Conservation (phyloP, 148 eudicot species). For the Amaranthus cruentus region DNA sequence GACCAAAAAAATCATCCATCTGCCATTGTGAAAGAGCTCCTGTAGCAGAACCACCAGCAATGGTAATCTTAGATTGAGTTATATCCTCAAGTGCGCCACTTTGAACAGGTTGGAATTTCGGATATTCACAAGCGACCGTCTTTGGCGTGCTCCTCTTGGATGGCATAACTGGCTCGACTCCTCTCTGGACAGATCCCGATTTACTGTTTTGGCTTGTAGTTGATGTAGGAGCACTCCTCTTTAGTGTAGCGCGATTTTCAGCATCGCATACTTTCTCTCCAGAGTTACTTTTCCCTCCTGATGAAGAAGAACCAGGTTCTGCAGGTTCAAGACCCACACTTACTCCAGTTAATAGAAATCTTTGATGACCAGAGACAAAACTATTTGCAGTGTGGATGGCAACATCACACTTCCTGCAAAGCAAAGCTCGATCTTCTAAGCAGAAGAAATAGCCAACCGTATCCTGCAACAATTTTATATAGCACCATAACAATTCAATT, state of each 20-base stretch:
- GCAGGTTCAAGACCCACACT: constrained; percentile 70
- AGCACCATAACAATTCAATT: background rate
- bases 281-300: constrained; percentile 44
- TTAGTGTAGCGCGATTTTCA: constrained; percentile 34
- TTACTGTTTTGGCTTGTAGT: constrained; percentile 33
- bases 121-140: constrained; percentile 37
- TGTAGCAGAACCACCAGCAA: constrained; percentile 53
- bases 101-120: constrained; percentile 39
- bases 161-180: constrained; percentile 31
- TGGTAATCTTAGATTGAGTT: constrained; percentile 38
- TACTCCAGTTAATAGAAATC: constrained; percentile 90
- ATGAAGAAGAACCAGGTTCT: constrained; percentile 48
- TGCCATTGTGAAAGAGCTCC: constrained; percentile 67
- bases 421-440: constrained; percentile 86
- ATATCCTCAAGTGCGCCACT: constrained; percentile 38
- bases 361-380: constrained; percentile 64
- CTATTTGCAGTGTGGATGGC: constrained; percentile 76
- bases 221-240: constrained; percentile 28
- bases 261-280: constrained; percentile 40
- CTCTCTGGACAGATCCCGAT: constrained; percentile 35
- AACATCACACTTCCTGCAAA: constrained; percentile 85
- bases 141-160: constrained; percentile 33
- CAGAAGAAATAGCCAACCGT: constrained; percentile 88
- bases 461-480: constrained; percentile 52
- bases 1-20: constrained; percentile 59